Conservation (phyloP, 2,329 filamentous ascomycete genomes). For the Annulohypoxylon truncatum region DNA sequence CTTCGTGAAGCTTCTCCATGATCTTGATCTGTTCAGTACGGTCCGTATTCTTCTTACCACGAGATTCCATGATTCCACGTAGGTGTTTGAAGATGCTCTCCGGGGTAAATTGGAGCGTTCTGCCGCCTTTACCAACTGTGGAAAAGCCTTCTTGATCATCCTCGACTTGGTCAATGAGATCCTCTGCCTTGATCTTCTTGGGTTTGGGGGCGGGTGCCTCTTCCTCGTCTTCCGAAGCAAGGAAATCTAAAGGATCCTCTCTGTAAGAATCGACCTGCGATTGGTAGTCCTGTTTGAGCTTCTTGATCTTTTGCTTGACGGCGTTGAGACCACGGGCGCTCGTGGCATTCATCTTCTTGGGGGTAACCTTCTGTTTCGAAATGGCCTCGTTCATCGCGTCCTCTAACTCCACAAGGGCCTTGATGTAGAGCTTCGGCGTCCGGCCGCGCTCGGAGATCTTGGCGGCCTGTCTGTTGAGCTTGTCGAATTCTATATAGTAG, state of each 20-base stretch:
- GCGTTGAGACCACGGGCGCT: conserved; percentile 95
- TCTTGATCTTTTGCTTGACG: conserved; percentile 98
- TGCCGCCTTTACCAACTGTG: conserved; percentile 88
- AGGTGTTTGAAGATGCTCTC: conserved; percentile 99
- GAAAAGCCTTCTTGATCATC: conserved; percentile 88
- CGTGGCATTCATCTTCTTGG: conserved; percentile 99
- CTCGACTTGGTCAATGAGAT: conserved; percentile 62
- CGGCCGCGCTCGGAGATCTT: conserved; percentile 83
- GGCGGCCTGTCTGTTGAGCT: conserved; percentile 85
- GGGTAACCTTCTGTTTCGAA: conserved; percentile 93
- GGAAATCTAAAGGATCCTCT: conserved; percentile 64
- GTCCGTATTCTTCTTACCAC: conserved; percentile 99
- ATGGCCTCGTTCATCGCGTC: conserved; percentile 94
- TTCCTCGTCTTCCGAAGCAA: conserved; percentile 74
- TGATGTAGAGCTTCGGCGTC: conserved; percentile 91
- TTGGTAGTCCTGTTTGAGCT: conserved; percentile 96
- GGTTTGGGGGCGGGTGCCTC: conserved; percentile 65
- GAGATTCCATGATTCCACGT: conserved; percentile 89
- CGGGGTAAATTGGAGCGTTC: conserved; percentile 89
- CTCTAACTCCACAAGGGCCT: conserved; percentile 92
- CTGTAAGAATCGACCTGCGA: conserved; percentile 88
- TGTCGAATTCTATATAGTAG: conserved; percentile 81
- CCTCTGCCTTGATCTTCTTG: conserved; percentile 64
- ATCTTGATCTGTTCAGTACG: conserved; percentile 92
- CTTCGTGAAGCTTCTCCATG: conserved; percentile 95